Evolutionary conservation across 257 asterid species (phyloP), one percentile per base, ranked within the genome.

Genomic region (Paraleonurus japonicus): DNA sequence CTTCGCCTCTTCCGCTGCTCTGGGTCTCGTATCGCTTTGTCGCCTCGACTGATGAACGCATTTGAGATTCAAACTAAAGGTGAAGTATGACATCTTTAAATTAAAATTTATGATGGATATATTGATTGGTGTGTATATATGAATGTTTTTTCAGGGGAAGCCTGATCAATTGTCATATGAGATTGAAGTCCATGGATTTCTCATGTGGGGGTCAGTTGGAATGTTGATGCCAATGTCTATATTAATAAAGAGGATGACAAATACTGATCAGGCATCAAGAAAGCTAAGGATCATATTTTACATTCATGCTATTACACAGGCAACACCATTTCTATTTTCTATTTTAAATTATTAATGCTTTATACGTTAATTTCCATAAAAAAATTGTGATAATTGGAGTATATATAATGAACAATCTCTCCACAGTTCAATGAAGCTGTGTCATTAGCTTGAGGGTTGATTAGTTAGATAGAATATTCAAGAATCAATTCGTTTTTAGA

Each of bases 151-250:
- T 64, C 81, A 89, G 96, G 81, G 81, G 45, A 79, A 47, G 71
- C 74, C 89, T 20, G 66, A 80, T n/a, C n/a, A n/a, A 48, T 26
- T 89, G 47, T 74, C 55, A 17, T 85, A 81, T 53, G 88, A 87
- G 83, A 89, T 90, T 69, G 81, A 74, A 28, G 75, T 94, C 65
- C 98, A 94, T 78, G 97, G 92, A 69, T 80, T 89, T 72, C 85
- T 94, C 19, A 79, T 89, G 27, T 94, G 98, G 98, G 92, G 90
- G 66, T 89, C 97, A 3, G 77, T 85, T 68, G 98, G 98, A 15
- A 85, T 94, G 65, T 68, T 91, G 39, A 80, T 87, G 87, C 98
- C 97, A 2, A 63, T 81, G 3, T 85, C 85, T 5, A 81, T 94
- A 74, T 83, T 94, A 17, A 67, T 84, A 7, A 85, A 86, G 80